Conservation (phyloP, 2,329 filamentous ascomycete species). For the Alternaria gansuensis region DNA sequence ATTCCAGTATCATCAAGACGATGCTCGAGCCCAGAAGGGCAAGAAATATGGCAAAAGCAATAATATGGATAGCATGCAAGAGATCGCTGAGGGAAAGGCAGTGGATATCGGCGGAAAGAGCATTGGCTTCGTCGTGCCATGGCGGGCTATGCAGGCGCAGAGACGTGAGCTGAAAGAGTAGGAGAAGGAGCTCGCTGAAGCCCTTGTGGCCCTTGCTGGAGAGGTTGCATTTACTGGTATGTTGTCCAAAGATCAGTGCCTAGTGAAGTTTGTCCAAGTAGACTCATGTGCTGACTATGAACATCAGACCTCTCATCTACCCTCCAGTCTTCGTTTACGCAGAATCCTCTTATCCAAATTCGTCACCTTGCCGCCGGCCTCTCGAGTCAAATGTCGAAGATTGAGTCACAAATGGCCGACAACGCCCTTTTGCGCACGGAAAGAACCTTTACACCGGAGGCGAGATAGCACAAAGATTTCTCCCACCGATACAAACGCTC, state of each 20-base stretch:
- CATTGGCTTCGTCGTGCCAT: conserved; percentile 50
- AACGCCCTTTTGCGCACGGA: conserved; percentile 43
- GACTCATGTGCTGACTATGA: conserved; percentile 13
- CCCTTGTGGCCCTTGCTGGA: conserved; percentile 45
- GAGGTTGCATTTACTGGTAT: conserved; percentile 48
- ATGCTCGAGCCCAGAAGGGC: conserved; percentile 29
- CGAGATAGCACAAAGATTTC: conserved; percentile 45
- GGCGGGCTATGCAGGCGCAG: conserved; percentile 49
- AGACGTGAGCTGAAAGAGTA: conserved; percentile 44
- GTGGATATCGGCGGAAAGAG: conserved; percentile 39
- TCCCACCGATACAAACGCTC: conserved; percentile 44
- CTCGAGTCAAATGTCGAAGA: conserved; percentile 48
- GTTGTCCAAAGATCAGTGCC: not conserved
- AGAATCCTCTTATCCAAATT: conserved; percentile 47
- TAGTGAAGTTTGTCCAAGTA: not conserved
- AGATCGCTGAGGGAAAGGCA: conserved; percentile 32
- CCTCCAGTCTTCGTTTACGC: conserved; percentile 45
- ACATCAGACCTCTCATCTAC: conserved; percentile 40
- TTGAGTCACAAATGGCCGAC: conserved; percentile 49
- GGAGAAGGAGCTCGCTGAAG: conserved; percentile 49
- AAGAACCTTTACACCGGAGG: conserved; percentile 49
- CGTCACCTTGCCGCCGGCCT: conserved; percentile 48
- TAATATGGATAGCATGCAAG: conserved; percentile 29
- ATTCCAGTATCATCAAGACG: conserved; percentile 47
- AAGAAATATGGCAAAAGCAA: conserved; percentile 30